Base-by-base conservation (phyloP, 108 stramenopile genomes). In the Nitzschia palea region DNA sequence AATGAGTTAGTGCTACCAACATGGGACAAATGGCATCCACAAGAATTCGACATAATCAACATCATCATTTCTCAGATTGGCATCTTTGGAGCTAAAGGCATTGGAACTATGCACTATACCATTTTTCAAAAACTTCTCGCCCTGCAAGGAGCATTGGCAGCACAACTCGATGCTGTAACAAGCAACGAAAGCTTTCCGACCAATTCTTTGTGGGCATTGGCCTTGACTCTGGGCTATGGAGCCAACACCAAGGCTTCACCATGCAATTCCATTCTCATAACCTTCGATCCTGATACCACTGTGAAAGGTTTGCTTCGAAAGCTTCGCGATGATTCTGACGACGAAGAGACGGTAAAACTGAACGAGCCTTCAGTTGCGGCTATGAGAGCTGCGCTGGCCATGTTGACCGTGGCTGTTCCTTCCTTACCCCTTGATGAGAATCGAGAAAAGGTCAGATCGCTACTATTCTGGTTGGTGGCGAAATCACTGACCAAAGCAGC, bases 101-200 rank as follows among this genome's bases (percentile, higher is more conserved):
- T 93, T 47, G 91, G 87, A 23, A 89, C 75, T 59, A 50, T 72
- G 25, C 81, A 80, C 48, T 85, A 86, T 48, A 83, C 83, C 15
- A 63, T 89, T 12, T 44, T 72, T 52, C 70, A 72, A 45, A 51
- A 71, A 18, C 35, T 67, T 6, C 33, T 61, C 29, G 20, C 44
- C 1, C 14, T 76, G 9, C 62, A 59, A 45, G 28, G 25, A 17
- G 43, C 40, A 55, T 34, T 74, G 40, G 5, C 45, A 0, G 32
- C n/a, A 44, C 3, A 30, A 53, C 31, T 55, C 33, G 45, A 34
- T 3, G 30, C 1, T 12, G 18, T 36, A 14, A 4, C 56, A 35
- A 27, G 40, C 3, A 34, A 23, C 23, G 30, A 57, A 17, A 30
- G 36, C 25, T 52, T n/a, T 32, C 20, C 55, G 18, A 50, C 22